Evolutionary conservation across 176 grass and related monocot genomes (phyloP).

Genomic region (Zoysia japonica): DNA sequence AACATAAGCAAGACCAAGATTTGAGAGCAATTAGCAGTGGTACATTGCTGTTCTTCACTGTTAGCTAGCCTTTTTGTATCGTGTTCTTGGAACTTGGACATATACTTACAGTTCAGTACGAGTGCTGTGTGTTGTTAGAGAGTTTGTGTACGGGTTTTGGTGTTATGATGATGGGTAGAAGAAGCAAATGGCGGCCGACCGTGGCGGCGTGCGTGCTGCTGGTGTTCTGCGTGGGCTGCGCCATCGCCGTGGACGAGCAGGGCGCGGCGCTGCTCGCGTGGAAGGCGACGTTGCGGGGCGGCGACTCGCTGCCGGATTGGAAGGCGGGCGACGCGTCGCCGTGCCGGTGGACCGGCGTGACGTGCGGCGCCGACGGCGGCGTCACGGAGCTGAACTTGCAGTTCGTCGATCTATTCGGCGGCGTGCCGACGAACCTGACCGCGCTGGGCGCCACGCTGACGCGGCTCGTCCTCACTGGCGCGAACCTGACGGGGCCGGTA

Average conservation of each 20-base stretch:
- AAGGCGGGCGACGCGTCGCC: constrained; percentile 45
- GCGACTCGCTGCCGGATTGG: constrained; percentile 53
- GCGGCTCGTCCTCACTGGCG: constrained; percentile 52
- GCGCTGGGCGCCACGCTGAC: constrained; percentile 49
- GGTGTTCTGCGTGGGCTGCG: constrained; percentile 26
- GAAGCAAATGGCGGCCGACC: constrained; percentile 44
- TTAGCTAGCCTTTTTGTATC: constrained; percentile 12
- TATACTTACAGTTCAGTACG: constrained; percentile 29
- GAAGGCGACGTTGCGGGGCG: constrained; percentile 54
- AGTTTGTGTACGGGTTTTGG: constrained; percentile 31
- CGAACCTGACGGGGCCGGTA: constrained; percentile 70
- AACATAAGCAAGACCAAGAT: constrained; percentile 66
- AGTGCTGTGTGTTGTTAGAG: neutral
- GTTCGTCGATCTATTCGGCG: constrained; percentile 59
- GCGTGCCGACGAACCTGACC: constrained; percentile 51
- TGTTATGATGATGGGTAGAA: constrained; percentile 25
- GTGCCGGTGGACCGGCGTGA: constrained; percentile 71
- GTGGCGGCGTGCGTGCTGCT: constrained; percentile 27
- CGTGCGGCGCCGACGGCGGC: constrained; percentile 47
- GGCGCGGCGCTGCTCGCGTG: constrained; percentile 66
- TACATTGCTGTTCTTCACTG: constrained; percentile 22
- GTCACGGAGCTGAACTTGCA: constrained; percentile 61
- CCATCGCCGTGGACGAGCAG: constrained; percentile 54
- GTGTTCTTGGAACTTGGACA: constrained; percentile 42
- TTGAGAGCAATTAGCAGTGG: constrained; percentile 32